Base-by-base conservation (phyloP, 106 monocot genomes). In the Amphibolis antarctica region DNA sequence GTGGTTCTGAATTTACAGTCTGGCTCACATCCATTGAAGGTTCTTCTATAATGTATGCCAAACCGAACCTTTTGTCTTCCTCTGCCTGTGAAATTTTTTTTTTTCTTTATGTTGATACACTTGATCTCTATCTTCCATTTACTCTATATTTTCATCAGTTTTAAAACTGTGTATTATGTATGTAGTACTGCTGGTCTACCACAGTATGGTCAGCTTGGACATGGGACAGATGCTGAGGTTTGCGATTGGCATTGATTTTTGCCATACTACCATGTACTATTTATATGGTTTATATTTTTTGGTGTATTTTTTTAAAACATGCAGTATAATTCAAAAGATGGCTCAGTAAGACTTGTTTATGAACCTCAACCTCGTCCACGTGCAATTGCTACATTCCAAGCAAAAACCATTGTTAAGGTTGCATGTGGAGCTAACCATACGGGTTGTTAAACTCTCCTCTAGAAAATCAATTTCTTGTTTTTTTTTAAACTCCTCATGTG, bases 371-470 rank as follows among this genome's bases (percentile, higher is more conserved):
- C 94, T 65, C 89, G 86, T 17, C 94, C 94, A 55, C 76, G 80
- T 67, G 77, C 86, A 61, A 80, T 96, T 75, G 67, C 83, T 80
- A 57, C 81, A 61, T 86, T 96, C 52, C 83, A 83, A 12, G 80
- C 53, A 29, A 96, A 89, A 79, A 80, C 65, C 31, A 53, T 96
- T 64, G 82, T 84, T 14, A 96, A 96, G 80, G 94, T 82, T 75
- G 94, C 94, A 44, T 96, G 94, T 73, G 94, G 94, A 72, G 78
- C 86, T 58, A 96, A 96, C 54, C 94, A 96, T 71, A 89, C 94
- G 84, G 94, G 94, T 71, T 58, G 75, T 49, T n/a, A n/a, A n/a
- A n/a, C 14, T 53, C 6, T 10, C 64, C 53, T 59, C 57, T 27
- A 14, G 10, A 30, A 4, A 14, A 12, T 36, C 36, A 4, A 36